Percentiles rank a stretch among this genome's conserved stretches.
Conservation (phyloP, 192 early-diverging fungal genomes). For the Dissophora globulifera region DNA sequence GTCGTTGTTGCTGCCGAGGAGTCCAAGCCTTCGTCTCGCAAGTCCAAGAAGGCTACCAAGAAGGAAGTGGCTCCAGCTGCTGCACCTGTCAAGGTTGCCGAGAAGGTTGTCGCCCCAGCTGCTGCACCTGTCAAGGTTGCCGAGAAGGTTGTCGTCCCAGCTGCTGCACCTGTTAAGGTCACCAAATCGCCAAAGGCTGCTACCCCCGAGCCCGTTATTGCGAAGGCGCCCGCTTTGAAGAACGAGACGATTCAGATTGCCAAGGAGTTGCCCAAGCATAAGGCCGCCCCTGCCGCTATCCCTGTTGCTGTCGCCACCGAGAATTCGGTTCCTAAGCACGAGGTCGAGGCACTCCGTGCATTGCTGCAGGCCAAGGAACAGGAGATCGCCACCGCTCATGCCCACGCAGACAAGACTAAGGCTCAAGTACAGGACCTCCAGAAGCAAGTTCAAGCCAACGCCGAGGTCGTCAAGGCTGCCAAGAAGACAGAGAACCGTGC, state of each 20-base stretch:
- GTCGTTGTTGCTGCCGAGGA: constrained; percentile 2
- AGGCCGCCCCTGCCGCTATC: no score
- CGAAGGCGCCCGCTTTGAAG: neutral
- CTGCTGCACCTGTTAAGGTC: constrained; percentile 11
- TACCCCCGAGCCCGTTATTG: constrained; percentile 3
- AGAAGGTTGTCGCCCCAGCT: constrained; percentile 1
- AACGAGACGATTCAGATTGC: constrained; percentile 8
- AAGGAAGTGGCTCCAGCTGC: neutral
- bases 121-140: constrained; percentile 1
- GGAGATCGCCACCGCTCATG: constrained; percentile 16
- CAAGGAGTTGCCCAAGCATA: constrained; percentile 21
- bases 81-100: constrained; percentile 11
- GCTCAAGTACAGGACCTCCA: constrained; percentile 30
- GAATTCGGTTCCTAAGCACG: constrained; percentile 25
- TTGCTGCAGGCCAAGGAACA: constrained; percentile 24
- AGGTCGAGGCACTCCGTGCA: constrained; percentile 30
- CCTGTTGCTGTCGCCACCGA: constrained; percentile 6
- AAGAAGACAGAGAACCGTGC: constrained; percentile 51
- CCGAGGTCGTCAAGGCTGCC: constrained; percentile 32
- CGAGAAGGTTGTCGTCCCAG: constrained; percentile 2
- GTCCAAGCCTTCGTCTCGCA: neutral
- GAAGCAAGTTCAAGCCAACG: constrained; percentile 37
- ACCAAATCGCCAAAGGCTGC: constrained; percentile 5
- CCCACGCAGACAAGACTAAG: constrained; percentile 18
- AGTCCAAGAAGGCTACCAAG: neutral